phyloP scores from a whole-genome alignment of 768 basidiomycete genomes.

The Agrocybe pediades region DNA sequence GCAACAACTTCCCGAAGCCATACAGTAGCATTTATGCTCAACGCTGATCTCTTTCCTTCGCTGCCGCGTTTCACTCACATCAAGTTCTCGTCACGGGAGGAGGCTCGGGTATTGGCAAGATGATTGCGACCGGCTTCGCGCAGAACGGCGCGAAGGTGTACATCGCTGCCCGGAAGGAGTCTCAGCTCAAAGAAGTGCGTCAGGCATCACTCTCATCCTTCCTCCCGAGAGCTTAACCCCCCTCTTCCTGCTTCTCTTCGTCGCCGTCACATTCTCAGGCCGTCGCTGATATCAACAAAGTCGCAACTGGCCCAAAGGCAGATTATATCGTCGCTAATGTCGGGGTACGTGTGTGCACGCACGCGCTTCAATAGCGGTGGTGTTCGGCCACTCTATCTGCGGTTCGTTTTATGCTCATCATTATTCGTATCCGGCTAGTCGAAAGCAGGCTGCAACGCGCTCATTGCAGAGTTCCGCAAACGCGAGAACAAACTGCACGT shows the following conservation, averaged over 20 bases:
- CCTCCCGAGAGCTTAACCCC: not conserved
- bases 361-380: too few species aligned
- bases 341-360: slow-evolving; percentile 66
- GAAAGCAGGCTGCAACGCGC: slow-evolving; percentile 77
- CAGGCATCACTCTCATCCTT: not conserved
- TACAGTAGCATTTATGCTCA: not conserved
- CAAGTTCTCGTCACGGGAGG: slow-evolving; percentile 82
- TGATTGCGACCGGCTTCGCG: slow-evolving; percentile 82
- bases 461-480: slow-evolving; percentile 67
- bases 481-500: slow-evolving; percentile 77
- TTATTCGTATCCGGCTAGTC: slow-evolving; percentile 39
- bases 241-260: slow-evolving; percentile 1
- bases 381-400: too few species aligned
- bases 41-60: not conserved
- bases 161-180: slow-evolving; percentile 84
- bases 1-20: too few species aligned
- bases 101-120: slow-evolving; percentile 79
- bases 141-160: slow-evolving; percentile 89
- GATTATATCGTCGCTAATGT: slow-evolving; percentile 78
- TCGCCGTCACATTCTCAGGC: slow-evolving; percentile 45
- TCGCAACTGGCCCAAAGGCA: slow-evolving; percentile 56
- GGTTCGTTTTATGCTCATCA: not conserved
- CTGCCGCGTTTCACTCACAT: not conserved
- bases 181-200: slow-evolving; percentile 72
- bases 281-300: slow-evolving; percentile 59